Base-by-base conservation (phyloP, 2,329 filamentous ascomycete genomes). In the Metarhizium humberi region DNA sequence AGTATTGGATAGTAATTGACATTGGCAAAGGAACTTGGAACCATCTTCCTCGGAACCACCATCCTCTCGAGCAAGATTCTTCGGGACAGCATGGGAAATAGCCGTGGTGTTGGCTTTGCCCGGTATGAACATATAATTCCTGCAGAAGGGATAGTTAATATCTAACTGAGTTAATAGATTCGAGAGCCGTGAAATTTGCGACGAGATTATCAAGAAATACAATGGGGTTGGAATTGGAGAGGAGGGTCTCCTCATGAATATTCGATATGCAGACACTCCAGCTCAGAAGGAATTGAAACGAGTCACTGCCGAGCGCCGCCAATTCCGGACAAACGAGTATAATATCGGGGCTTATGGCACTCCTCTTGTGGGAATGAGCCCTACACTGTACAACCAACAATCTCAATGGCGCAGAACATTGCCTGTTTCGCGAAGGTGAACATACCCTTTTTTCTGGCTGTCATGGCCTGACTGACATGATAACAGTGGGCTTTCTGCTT, bases 221-320 rank as follows among this genome's bases (percentile, higher is more conserved):
- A 92, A 95, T 72, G 92, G 94, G 60, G 77, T 85, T 62, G 75
- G 81, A 34, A 80, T 89, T 61, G 88, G 88, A 45, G 84, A 88
- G 38, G 90, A 95, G 65, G 84, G 87, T 32, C 82, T 94, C 61
- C 85, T 92, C 60, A 83, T 94, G 73, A 92, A 96, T 73, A 91
- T 99, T 63, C 92, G 94, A 61, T 99, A 95, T 70, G 92, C 95
- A 59, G 94, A 99, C 67, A 99, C 94, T 42, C 90, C 94, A 55
- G 88, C 92, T 59, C 94, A 99, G 73, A 99, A 99, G 77, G 85
- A 94, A 68, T 80, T 99, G 63, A 99, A 99, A 80, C 88, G 94
- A 60, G 88, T 96, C 68, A 97, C 92, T 46, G 91, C 94, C 36
- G 91, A 96, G 69, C 90, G 92, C 56, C 91, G 94, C 58, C 90